Evolutionary conservation across 140 eudicot species (phyloP), one percentile per base, ranked within the genome.

Genomic region (Erigeron philadelphicus): DNA sequence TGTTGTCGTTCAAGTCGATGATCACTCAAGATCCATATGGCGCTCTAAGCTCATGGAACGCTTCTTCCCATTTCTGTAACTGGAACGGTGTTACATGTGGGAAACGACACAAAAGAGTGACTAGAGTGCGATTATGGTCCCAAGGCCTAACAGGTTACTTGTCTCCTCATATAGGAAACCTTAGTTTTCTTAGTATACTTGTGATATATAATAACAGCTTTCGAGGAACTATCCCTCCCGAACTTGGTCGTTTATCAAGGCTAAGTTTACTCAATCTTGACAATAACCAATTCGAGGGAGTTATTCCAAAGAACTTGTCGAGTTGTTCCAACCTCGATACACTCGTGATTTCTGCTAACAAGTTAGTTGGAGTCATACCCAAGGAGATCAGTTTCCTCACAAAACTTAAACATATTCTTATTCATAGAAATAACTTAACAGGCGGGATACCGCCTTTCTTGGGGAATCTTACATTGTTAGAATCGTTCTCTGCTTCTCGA

Each of bases 331-430:
- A 56, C 61, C 61, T 56, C 18, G 61, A 55, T 9, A 16, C 38
- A 0, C 61, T 55, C 0, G 38, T 18, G 61, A 40, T 9, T 69
- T 38, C 4, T 0, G 4, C 10, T 1, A 76, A 76, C 45, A 31
- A 61, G 18, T 25, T 76, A 5, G 50, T 18, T 7, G 75, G 71
- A 15, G 11, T 2, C 12, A 52, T 79, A 31, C 83, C 83, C 0
- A 12, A 9, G 1, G 75, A 17, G 67, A 7, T 75, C 2, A 63
- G 76, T 31, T 12, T 6, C 8, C 13, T 75, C 18, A 8, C n/a
- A 1, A 64, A 55, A 42, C 63, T 80, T 46, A 13, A 18, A 3
- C 0, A 13, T 8, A 17, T 80, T 18, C 12, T 13, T 4, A 5
- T 78, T 11, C 12, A 57, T n/a, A 12, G 19, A 19, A 55, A 18